phyloP scores from a whole-genome alignment of 257 asterid genomes.

The Gentiana macrophylla region DNA sequence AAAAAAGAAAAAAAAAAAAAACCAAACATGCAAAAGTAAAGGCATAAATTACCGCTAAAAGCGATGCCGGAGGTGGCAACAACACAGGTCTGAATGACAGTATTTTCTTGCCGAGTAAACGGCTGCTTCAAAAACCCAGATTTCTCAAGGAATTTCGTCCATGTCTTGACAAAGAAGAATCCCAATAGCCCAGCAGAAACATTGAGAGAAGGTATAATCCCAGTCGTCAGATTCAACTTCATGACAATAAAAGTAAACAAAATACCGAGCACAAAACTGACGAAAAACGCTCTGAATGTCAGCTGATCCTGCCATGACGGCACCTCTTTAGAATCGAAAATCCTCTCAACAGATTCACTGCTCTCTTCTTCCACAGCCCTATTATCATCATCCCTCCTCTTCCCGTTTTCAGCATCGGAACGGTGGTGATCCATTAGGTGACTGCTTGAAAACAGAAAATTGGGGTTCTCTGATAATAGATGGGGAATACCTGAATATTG shows the following conservation, averaged over 20 bases:
- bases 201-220: constrained; percentile 84
- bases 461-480: no score
- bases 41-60: constrained; percentile 57
- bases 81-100: constrained; percentile 90
- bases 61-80: constrained; percentile 97
- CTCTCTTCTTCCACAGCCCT: constrained; percentile 14
- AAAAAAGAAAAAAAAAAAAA: background rate
- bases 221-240: constrained; percentile 88
- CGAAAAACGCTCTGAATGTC: constrained; percentile 65
- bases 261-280: constrained; percentile 47
- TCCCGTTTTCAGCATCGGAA: constrained; percentile 4
- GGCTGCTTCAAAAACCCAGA: constrained; percentile 72
- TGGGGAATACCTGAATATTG: no score
- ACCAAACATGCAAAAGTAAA: background rate
- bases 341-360: constrained; percentile 42
- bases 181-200: constrained; percentile 93
- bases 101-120: constrained; percentile 81
- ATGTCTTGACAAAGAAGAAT: constrained; percentile 75
- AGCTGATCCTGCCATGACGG: constrained; percentile 86
- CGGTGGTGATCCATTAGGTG: no score
- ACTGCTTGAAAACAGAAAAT: no score
- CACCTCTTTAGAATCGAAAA: constrained; percentile 63
- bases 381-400: constrained; percentile 7
- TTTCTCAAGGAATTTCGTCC: constrained; percentile 64
- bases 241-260: constrained; percentile 84